These are phyloP conservation scores for Phragmites australis DNA, from an alignment of 176 grass and related monocot species.

Conservation along the genomic window DNA sequence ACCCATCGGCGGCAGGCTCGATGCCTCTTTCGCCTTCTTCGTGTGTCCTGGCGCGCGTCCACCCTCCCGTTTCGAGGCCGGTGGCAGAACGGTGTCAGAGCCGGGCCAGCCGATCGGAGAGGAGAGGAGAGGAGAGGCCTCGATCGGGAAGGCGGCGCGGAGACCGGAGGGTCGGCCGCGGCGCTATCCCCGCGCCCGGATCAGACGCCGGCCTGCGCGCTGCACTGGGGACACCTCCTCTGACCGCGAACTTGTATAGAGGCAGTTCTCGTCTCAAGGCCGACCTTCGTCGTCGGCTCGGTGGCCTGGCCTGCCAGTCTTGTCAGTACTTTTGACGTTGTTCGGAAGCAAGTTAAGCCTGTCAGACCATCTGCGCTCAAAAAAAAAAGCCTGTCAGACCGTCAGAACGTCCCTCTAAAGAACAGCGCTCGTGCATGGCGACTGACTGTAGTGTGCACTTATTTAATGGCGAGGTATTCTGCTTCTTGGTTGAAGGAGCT, in stretches of 20 bases:
- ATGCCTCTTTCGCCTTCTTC: not conserved
- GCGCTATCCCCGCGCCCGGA: slow-evolving; percentile 19
- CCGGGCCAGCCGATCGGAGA: not conserved
- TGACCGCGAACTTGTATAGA: not conserved
- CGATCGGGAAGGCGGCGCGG: slow-evolving; percentile 33
- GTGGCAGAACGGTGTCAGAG: slow-evolving; percentile 51
- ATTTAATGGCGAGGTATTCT: too few species aligned
- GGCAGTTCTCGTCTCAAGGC: not conserved
- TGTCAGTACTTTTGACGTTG: slow-evolving; percentile 28
- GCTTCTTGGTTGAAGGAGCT: too few species aligned
- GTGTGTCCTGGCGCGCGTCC: not conserved
- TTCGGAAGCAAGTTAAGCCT: slow-evolving; percentile 46
- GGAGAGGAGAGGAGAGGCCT: too few species aligned
- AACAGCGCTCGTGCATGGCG: too few species aligned
- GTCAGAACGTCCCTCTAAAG: too few species aligned
- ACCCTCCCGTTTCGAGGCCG: not conserved
- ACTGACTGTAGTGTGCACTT: too few species aligned
- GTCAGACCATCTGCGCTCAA: slow-evolving; percentile 12
- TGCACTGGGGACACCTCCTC: not conserved
- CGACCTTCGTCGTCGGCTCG: not conserved
- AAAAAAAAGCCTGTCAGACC: too few species aligned
- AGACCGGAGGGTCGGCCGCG: not conserved
- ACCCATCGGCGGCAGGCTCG: not conserved
- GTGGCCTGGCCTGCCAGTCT: not conserved
- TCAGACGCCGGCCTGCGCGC: slow-evolving; percentile 38